Evolutionary conservation across 2,329 filamentous ascomycete species (phyloP), one percentile per base, ranked within the genome.

Genomic region (Colletotrichum tropicale): DNA sequence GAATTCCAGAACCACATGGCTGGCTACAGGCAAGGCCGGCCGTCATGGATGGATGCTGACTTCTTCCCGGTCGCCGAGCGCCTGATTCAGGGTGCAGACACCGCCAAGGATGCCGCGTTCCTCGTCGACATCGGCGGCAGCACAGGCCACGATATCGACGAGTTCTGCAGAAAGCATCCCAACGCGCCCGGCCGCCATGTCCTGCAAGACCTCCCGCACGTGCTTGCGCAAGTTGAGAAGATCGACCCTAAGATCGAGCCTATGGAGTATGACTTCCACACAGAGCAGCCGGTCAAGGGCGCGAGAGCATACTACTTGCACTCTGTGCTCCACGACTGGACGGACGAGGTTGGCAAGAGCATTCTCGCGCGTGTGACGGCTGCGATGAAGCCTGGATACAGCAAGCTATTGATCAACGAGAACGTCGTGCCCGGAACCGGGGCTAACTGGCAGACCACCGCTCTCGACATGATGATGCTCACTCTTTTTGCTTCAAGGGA

Each of bases 201-300:
- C 10, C 73, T 81, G 6, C 80, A 82, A 66, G 80, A 82, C 48
- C 76, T 79, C 13, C 76, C 79, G 5, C 71, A 75, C 28, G 71
- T 77, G 5, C 72, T 82, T 21, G 70, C 36, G 21, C 80, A 83
- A 12, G 78, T 80, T 8, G 32, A 82, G 0, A 77, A 80, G 12
- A 69, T 76, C 3, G 61, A 71, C 2, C 15, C 24, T 13, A 71
- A 71, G 38, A 72, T 81, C 1, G 80, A 82, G 64, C 77, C 77
- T 7, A 81, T 80, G 79, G 72, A 76, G 6, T 81, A 84, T 43
- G 81, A 85, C 68, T 84, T 72, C 52, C 71, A 55, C 8, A 72
- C 70, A 8, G 64, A 77, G 28, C 72, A 72, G 38, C 68, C 75
- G 3, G 8, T 70, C 4, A 56, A 61, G 66, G 72, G 36, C 28